Evolutionary conservation across 768 basidiomycete genomes (phyloP).

Genomic region (Psilocybe tampanensis): DNA sequence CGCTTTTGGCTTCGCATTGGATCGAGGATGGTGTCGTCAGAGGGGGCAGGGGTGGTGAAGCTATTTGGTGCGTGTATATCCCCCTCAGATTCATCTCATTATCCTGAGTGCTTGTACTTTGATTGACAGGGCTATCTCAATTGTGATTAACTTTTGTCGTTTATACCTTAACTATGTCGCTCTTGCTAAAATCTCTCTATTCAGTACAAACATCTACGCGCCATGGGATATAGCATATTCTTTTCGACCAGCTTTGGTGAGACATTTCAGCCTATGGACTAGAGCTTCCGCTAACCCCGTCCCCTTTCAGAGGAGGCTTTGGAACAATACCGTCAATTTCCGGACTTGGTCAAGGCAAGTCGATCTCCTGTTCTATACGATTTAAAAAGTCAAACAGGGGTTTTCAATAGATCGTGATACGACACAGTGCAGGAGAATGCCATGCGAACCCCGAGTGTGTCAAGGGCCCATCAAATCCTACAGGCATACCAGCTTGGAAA

Average conservation of each 20-base stretch:
- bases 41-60: constrained; percentile 30
- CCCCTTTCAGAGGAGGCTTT: constrained; percentile 22
- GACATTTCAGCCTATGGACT: constrained; percentile 7
- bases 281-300: not conserved
- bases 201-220: constrained; percentile 26
- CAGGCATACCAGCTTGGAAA: constrained; percentile 39
- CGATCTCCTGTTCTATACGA: not conserved
- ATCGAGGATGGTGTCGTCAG: constrained; percentile 25
- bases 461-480: constrained; percentile 27
- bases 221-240: constrained; percentile 27
- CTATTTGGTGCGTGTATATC: constrained; percentile 27
- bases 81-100: not conserved
- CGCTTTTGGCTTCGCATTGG: constrained; percentile 28
- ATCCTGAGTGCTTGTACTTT: not conserved
- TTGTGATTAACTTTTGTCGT: constrained; percentile 21
- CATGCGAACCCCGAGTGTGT: constrained; percentile 29
- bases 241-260: constrained; percentile 27
- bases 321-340: constrained; percentile 32
- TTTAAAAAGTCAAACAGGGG: not conserved
- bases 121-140: constrained; percentile 25
- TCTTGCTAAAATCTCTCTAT: not conserved
- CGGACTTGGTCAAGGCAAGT: constrained; percentile 31
- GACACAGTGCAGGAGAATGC: constrained; percentile 26
- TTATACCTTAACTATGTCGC: not conserved
- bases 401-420: constrained; percentile 26